These are phyloP conservation scores for Fusarium continuum DNA, from an alignment of 2,329 filamentous ascomycete species.

Conservation along the genomic window DNA sequence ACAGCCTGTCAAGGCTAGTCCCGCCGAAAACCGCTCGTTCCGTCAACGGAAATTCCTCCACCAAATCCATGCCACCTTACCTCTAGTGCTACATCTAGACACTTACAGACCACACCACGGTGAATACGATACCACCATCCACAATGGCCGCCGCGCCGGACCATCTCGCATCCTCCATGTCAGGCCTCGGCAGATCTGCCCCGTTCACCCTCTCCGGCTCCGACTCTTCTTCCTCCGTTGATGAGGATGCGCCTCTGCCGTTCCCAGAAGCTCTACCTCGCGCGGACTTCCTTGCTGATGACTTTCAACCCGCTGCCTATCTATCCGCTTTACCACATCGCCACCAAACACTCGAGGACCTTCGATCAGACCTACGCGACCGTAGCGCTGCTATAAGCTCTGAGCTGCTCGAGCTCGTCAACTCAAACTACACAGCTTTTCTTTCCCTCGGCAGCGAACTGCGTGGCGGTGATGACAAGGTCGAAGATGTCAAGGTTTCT, in stretches of 20 bases:
- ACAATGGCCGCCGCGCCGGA: constrained; percentile 40
- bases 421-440: constrained; percentile 93
- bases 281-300: constrained; percentile 77
- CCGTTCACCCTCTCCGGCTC: constrained; percentile 56
- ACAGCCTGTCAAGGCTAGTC: constrained; percentile 14
- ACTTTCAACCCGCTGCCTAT: constrained; percentile 84
- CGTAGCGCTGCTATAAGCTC: constrained; percentile 81
- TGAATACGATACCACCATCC: background rate
- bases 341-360: constrained; percentile 94
- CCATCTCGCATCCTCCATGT: constrained; percentile 43
- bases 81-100: constrained; percentile 28
- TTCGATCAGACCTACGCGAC: constrained; percentile 85
- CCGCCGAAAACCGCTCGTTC: constrained; percentile 10
- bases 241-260: constrained; percentile 78
- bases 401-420: constrained; percentile 93
- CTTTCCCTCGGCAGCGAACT: constrained; percentile 83
- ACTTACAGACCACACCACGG: constrained; percentile 13
- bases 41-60: constrained; percentile 13
- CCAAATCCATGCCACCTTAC: constrained; percentile 36
- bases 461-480: constrained; percentile 86
- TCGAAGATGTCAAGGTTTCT: constrained; percentile 89
- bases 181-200: constrained; percentile 39
- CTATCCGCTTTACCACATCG: constrained; percentile 83
- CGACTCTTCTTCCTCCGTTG: constrained; percentile 49
- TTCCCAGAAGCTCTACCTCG: constrained; percentile 88